Percentiles rank a stretch among this genome's conserved stretches.
Conservation (phyloP, 345 rosid genomes). For the Laguncularia racemosa region DNA sequence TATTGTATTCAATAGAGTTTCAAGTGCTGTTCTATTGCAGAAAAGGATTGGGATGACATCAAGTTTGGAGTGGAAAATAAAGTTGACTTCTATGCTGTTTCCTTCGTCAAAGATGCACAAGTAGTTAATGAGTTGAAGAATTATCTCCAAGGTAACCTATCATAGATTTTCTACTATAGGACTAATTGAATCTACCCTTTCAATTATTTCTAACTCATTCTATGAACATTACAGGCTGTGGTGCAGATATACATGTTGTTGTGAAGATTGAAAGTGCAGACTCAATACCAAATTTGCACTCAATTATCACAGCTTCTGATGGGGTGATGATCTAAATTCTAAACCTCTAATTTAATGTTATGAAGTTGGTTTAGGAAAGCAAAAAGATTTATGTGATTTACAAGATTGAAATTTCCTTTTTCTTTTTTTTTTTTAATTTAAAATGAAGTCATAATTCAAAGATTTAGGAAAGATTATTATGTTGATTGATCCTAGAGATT, state of each 20-base stretch:
- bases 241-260: conserved; percentile 83
- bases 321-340: conserved; percentile 54
- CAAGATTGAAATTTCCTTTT: background rate
- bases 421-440: background rate
- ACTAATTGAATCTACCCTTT: background rate
- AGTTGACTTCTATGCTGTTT: conserved; percentile 97
- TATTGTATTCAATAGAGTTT: conserved; percentile 1
- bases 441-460: too few relatives aligned
- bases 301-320: conserved; percentile 96
- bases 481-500: background rate
- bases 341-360: conserved; percentile 8
- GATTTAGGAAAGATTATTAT: too few relatives aligned
- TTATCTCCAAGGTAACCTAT: conserved; percentile 56
- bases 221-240: conserved; percentile 43
- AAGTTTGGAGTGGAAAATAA: conserved; percentile 93
- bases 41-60: conserved; percentile 99
- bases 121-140: conserved; percentile 97
- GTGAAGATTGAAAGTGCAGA: conserved; percentile 97
- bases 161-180: background rate
- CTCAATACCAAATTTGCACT: conserved; percentile 87
- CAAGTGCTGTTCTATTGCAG: conserved; percentile 33
- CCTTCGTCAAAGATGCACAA: conserved; percentile 97
- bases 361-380: background rate
- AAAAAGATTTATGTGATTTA: background rate
- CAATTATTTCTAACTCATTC: conserved; percentile 2